A percentile compares a stretch with the other conserved stretches of the same genome.
phyloP scores from a whole-genome alignment of 257 asterid species.

The Linderniella brevidens region DNA sequence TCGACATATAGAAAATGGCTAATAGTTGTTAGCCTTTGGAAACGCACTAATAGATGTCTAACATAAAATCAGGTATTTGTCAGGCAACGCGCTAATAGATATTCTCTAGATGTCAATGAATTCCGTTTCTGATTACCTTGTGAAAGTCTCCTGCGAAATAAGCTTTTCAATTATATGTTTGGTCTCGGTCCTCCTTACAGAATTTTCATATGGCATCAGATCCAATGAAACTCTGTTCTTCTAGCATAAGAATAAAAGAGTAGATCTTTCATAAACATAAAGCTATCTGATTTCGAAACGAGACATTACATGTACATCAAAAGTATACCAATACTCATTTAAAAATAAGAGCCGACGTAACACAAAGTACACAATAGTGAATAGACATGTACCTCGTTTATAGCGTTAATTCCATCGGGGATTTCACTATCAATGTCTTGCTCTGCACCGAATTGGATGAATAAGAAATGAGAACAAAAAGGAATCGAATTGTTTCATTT shows the following conservation, averaged over 20 bases:
- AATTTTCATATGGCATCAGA: constrained; percentile 14
- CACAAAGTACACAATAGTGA: too few relatives aligned
- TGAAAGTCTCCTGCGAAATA: constrained; percentile 51
- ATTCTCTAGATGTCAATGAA: constrained; percentile 7
- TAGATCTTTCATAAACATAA: constrained; percentile 1
- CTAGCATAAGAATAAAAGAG: constrained; percentile 13
- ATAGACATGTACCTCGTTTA: constrained; percentile 1
- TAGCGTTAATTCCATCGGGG: neutral
- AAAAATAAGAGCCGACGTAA: too few relatives aligned
- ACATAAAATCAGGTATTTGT: neutral
- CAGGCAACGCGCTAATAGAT: neutral
- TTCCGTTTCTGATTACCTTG: constrained; percentile 39
- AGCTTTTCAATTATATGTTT: constrained; percentile 53
- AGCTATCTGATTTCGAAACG: too few relatives aligned
- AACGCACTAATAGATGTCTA: neutral
- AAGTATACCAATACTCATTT: too few relatives aligned
- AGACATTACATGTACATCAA: too few relatives aligned
- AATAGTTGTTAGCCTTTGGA: neutral
- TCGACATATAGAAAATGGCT: neutral
- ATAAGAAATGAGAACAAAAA: neutral
- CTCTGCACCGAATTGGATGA: too few relatives aligned
- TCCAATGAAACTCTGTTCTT: constrained; percentile 16
- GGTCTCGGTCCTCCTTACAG: constrained; percentile 26
- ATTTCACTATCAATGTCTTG: too few relatives aligned
- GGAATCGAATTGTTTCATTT: too few relatives aligned